Conservation (phyloP, 352 stramenopile genomes). For the Phytophthora kernoviae region DNA sequence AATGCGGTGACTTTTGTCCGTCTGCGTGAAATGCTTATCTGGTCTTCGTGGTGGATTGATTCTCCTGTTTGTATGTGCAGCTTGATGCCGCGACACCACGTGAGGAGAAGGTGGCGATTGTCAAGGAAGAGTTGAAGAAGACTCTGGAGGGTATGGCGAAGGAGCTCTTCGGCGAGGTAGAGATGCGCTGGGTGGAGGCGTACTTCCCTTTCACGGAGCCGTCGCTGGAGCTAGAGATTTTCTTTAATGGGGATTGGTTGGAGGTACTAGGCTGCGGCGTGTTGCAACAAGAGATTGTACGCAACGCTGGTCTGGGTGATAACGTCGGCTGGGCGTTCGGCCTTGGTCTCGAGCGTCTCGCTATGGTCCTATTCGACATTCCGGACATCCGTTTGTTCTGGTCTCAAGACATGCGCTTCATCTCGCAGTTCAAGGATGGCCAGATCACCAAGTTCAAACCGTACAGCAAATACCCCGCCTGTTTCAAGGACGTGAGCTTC, state of each 20-base stretch:
- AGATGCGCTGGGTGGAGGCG: conserved; percentile 98
- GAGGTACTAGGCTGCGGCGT: conserved; percentile 99
- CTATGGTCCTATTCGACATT: conserved; percentile 99
- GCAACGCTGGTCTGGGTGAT: conserved; percentile 84
- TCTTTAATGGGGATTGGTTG: conserved; percentile 98
- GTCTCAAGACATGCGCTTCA: conserved; percentile 94
- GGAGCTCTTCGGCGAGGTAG: conserved; percentile 90
- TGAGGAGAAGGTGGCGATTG: conserved; percentile 75
- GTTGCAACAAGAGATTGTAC: conserved; percentile 95
- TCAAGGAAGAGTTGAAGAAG: conserved; percentile 95
- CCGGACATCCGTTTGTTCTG: conserved; percentile 99
- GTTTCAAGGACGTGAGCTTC: conserved; percentile 99
- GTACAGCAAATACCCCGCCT: conserved; percentile 99
- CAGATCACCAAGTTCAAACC: conserved; percentile 97
- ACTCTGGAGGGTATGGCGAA: conserved; percentile 95
- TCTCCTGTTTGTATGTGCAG: conserved; percentile 15
- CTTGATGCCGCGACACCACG: conserved; percentile 55
- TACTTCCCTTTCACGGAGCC: conserved; percentile 99
- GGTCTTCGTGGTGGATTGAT: background rate
- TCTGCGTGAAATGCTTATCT: background rate
- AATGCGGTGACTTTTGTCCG: background rate
- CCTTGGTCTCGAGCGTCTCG: conserved; percentile 97
- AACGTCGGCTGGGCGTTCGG: conserved; percentile 98
- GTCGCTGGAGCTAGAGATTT: conserved; percentile 99
- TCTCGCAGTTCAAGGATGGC: conserved; percentile 92